A percentile compares a stretch with the other conserved stretches of the same genome.
Conservation (phyloP, 208 protist species). For the Trypanosoma avium region DNA sequence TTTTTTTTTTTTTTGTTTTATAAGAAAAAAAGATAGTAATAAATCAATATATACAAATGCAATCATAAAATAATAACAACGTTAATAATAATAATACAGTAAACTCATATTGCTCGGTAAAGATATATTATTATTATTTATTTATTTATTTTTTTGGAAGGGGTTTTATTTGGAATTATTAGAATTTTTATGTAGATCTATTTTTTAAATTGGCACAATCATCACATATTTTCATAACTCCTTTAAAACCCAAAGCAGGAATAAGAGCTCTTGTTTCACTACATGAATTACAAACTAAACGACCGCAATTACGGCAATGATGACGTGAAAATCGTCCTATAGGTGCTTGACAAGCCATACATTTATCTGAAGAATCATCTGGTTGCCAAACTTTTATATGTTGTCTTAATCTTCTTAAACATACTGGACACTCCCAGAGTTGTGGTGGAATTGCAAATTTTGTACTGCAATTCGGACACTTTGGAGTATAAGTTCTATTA, state of each 20-base stretch:
- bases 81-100: too few relatives aligned
- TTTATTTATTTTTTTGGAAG: too few relatives aligned
- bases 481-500: conserved; percentile 67
- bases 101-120: too few relatives aligned
- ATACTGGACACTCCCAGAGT: conserved; percentile 79
- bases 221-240: conserved; percentile 73
- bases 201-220: conserved; percentile 52
- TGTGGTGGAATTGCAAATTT: conserved; percentile 57
- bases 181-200: neutral
- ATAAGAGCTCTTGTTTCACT: conserved; percentile 55
- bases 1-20: too few relatives aligned
- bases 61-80: too few relatives aligned
- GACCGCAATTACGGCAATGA: conserved; percentile 85
- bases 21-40: too few relatives aligned
- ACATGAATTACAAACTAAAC: conserved; percentile 72
- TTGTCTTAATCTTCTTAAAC: conserved; percentile 31
- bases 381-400: conserved; percentile 83
- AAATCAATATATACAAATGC: too few relatives aligned
- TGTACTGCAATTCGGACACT: conserved; percentile 57
- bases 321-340: conserved; percentile 85
- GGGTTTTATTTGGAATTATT: too few relatives aligned
- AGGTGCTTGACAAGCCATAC: conserved; percentile 56
- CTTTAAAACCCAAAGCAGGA: conserved; percentile 57
- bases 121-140: too few relatives aligned
- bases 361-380: conserved; percentile 49